phyloP scores from a whole-genome alignment of 192 early-diverging fungal genomes.

The Backusella tuberculispora region DNA sequence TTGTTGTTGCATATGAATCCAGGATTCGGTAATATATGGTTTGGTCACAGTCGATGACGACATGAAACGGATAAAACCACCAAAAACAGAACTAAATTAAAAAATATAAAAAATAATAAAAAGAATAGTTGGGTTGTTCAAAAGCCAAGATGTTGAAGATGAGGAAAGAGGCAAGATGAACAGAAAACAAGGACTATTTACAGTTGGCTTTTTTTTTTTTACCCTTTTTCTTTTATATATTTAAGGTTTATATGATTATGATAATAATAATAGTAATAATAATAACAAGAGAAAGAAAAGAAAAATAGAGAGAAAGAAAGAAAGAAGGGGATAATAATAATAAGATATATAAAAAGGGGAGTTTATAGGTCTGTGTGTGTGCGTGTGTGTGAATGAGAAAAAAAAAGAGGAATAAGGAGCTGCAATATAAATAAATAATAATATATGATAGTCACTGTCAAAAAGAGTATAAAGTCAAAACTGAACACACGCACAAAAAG shows the following conservation, averaged over 20 bases:
- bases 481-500: conserved; percentile 7
- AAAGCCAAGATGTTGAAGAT: conserved; percentile 15
- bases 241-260: no score
- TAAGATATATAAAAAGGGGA: background rate
- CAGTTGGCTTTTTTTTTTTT: no score
- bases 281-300: no score
- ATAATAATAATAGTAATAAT: no score
- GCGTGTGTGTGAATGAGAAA: conserved; percentile 3
- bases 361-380: conserved; percentile 9
- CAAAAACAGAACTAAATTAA: background rate
- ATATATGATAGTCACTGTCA: conserved; percentile 10
- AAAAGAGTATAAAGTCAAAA: conserved; percentile 3
- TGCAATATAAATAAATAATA: conserved; percentile 13
- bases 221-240: no score
- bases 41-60: conserved; percentile 28
- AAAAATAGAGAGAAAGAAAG: conserved; percentile 1
- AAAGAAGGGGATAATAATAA: background rate
- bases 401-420: background rate
- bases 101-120: background rate
- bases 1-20: conserved; percentile 25
- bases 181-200: no score
- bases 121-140: background rate
- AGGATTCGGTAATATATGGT: conserved; percentile 20
- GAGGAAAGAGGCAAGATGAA: conserved; percentile 7
- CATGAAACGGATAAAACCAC: conserved; percentile 20